Percentiles rank a stretch among this genome's conserved stretches.
Conservation (phyloP, 1,284 basidiomycete species). For the Stygiomarasmius scandens region DNA sequence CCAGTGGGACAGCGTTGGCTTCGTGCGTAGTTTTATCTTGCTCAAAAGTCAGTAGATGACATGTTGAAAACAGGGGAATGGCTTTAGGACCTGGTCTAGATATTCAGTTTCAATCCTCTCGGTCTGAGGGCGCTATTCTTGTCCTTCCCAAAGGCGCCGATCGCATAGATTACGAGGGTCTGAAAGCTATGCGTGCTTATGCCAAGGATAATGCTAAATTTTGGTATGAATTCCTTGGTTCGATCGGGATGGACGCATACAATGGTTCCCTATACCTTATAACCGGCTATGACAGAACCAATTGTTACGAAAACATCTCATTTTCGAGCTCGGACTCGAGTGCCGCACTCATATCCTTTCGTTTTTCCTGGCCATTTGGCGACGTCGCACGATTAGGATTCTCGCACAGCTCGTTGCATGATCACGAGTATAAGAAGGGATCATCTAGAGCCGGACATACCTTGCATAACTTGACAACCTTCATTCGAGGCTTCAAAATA, state of each 20-base stretch:
- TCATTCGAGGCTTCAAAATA: background rate
- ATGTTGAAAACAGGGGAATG: background rate
- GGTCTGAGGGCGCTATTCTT: constrained; percentile 1
- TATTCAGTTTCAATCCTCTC: background rate
- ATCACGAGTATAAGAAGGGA: background rate
- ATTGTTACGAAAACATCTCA: background rate
- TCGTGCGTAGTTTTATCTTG: background rate
- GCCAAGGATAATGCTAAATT: background rate
- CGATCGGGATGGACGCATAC: background rate
- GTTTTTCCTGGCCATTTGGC: background rate
- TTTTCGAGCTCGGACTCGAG: background rate
- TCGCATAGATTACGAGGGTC: constrained; percentile 1
- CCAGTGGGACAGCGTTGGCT: background rate
- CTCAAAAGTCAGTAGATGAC: background rate
- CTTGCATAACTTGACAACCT: background rate
- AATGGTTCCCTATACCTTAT: constrained; percentile 6
- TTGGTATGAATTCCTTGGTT: constrained; percentile 7
- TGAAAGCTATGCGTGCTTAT: background rate
- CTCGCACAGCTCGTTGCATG: background rate
- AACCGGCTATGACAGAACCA: constrained; percentile 3
- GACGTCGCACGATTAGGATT: background rate
- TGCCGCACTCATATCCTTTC: background rate
- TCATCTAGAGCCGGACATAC: background rate
- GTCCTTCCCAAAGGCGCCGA: constrained; percentile 8
- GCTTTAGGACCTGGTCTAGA: background rate